phyloP scores from a whole-genome alignment of 768 basidiomycete species.

The Kwoniella sp. region DNA sequence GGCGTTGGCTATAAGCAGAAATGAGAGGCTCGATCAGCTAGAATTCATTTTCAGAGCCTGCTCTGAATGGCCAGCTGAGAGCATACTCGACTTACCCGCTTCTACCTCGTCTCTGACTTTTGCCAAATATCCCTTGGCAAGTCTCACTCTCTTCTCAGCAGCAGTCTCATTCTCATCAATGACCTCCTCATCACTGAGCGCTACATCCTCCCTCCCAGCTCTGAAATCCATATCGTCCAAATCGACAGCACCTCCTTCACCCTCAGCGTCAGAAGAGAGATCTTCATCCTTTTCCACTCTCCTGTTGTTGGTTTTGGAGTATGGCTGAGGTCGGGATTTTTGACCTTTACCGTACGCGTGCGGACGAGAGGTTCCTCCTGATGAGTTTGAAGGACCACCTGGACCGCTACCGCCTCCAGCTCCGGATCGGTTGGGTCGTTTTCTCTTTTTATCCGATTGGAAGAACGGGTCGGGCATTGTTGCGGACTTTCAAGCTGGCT shows the following conservation, averaged over 20 bases:
- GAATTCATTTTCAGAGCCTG: background rate
- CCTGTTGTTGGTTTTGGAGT: too few relatives aligned
- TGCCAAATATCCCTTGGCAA: constrained; percentile 88
- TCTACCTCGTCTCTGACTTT: constrained; percentile 75
- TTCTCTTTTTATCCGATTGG: constrained; percentile 58
- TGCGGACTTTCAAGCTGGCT: background rate
- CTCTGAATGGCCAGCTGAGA: too few relatives aligned
- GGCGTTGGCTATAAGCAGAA: constrained; percentile 58
- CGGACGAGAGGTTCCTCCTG: constrained; percentile 54
- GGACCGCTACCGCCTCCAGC: constrained; percentile 58
- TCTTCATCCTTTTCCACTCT: constrained; percentile 43
- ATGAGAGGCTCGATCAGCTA: background rate
- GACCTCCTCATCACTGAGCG: constrained; percentile 65
- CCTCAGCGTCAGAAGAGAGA: constrained; percentile 43
- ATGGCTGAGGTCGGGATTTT: constrained; percentile 18
- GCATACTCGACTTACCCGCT: constrained; percentile 57
- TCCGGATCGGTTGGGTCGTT: constrained; percentile 60
- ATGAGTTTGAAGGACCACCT: constrained; percentile 50
- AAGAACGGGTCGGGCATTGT: constrained; percentile 85
- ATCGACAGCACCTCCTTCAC: constrained; percentile 41
- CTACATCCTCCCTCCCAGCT: constrained; percentile 62
- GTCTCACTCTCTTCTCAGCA: constrained; percentile 83
- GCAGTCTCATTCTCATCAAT: constrained; percentile 88
- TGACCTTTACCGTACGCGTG: constrained; percentile 46
- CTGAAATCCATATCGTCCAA: constrained; percentile 77